phyloP scores from a whole-genome alignment of 345 rosid species.

The Arabidopsis suecica region DNA sequence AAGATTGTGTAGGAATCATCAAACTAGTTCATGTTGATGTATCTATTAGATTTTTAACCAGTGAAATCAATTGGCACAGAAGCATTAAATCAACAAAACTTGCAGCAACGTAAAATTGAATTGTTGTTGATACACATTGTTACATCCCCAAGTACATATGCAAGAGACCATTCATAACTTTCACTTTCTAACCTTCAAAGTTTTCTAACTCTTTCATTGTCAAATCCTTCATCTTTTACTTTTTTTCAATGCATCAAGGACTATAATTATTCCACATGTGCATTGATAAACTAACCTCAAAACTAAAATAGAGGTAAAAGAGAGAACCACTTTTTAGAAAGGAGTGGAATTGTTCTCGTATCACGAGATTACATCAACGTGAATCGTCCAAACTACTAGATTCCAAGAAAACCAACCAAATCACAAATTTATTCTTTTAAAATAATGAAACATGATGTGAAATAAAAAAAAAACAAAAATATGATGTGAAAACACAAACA shows the following conservation, averaged over 20 bases:
- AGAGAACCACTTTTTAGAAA: background rate
- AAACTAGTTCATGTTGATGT: background rate
- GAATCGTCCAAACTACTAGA: background rate
- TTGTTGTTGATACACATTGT: background rate
- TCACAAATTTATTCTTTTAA: too few relatives aligned
- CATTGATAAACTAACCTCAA: background rate
- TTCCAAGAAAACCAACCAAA: background rate
- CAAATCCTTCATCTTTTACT: constrained; percentile 35
- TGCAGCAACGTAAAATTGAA: background rate
- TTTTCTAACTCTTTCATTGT: constrained; percentile 45
- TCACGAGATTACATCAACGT: background rate
- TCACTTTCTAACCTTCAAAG: constrained; percentile 44
- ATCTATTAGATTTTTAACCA: background rate
- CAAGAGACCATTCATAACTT: constrained; percentile 39
- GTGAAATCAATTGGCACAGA: background rate
- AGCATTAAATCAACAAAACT: background rate
- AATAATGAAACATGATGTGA: too few relatives aligned
- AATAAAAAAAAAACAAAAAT: too few relatives aligned
- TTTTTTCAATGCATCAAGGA: background rate
- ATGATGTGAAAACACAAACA: too few relatives aligned
- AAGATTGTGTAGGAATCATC: background rate
- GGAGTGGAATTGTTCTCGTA: background rate
- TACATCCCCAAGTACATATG: constrained; percentile 15
- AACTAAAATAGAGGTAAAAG: background rate
- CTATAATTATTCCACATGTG: background rate